These are phyloP conservation scores for Colletotrichum paranaense DNA, from an alignment of 2,329 filamentous ascomycete genomes.

Conservation along the genomic window DNA sequence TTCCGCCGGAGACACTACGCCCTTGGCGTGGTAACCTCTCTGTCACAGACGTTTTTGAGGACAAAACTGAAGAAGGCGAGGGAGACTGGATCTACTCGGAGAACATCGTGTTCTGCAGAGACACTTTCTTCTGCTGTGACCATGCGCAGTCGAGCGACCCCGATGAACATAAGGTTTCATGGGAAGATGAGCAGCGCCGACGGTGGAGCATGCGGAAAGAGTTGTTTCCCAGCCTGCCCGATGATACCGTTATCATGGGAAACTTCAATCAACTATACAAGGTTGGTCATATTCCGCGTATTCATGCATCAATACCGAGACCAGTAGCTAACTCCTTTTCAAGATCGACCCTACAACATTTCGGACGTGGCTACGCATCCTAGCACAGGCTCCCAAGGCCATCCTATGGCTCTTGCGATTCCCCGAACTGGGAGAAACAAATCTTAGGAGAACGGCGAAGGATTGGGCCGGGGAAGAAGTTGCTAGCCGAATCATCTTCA, in stretches of 20 bases:
- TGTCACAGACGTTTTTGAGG: constrained; percentile 75
- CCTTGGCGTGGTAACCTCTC: constrained; percentile 81
- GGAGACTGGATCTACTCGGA: constrained; percentile 96
- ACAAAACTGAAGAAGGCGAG: constrained; percentile 74
- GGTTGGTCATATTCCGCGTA: constrained; percentile 63
- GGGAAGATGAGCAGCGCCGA: constrained; percentile 84
- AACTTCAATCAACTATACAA: constrained; percentile 99
- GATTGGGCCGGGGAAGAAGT: constrained; percentile 89
- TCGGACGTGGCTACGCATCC: constrained; percentile 92
- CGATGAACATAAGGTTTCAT: constrained; percentile 74
- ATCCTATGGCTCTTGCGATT: constrained; percentile 97
- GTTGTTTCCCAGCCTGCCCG: constrained; percentile 83
- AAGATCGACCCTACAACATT: constrained; percentile 98
- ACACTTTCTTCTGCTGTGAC: constrained; percentile 99
- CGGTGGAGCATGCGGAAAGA: constrained; percentile 95
- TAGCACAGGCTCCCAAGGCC: constrained; percentile 85
- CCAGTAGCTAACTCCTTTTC: background rate
- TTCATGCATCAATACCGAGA: constrained; percentile 5
- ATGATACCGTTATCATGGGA: constrained; percentile 90
- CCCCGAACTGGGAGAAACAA: constrained; percentile 89
- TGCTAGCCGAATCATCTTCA: constrained; percentile 89
- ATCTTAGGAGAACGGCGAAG: constrained; percentile 82
- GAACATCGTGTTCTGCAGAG: constrained; percentile 93
- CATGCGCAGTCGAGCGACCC: constrained; percentile 90
- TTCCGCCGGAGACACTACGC: constrained; percentile 84